These are phyloP conservation scores for Stephanodiscus triporus DNA, from an alignment of 108 stramenopile species.

Conservation along the genomic window DNA sequence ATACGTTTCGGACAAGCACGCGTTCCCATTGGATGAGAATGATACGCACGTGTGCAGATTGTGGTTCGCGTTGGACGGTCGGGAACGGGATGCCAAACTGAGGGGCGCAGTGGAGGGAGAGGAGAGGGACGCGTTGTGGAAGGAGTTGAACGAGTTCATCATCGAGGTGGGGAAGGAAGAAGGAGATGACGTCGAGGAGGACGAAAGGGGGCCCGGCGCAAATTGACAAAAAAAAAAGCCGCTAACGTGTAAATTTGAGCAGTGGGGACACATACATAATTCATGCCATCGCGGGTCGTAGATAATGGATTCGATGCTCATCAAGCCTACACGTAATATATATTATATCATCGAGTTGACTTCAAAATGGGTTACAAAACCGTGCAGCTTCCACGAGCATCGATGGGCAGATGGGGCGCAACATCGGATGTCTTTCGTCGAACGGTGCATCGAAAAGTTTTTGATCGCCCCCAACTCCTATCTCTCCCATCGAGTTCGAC, in stretches of 20 bases:
- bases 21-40: conserved; percentile 62
- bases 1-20: conserved; percentile 69
- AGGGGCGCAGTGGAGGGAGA: conserved; percentile 73
- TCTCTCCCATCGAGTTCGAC: background rate
- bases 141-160: conserved; percentile 74
- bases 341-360: background rate
- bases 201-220: conserved; percentile 12
- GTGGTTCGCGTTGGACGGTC: conserved; percentile 68
- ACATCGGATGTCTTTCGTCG: conserved; percentile 31
- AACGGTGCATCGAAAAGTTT: conserved; percentile 3
- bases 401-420: conserved; percentile 33
- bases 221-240: background rate
- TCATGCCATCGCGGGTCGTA: no score
- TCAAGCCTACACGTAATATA: background rate
- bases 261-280: background rate
- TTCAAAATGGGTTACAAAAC: conserved; percentile 37
- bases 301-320: no score
- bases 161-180: conserved; percentile 79
- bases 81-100: conserved; percentile 65
- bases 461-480: background rate
- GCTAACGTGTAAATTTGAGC: background rate
- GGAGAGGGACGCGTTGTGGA: conserved; percentile 69
- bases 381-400: conserved; percentile 34
- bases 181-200: conserved; percentile 68
- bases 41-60: conserved; percentile 68